These are phyloP conservation scores for Schizophyllum commune DNA, from an alignment of 1,284 basidiomycete species.

Conservation along the genomic window DNA sequence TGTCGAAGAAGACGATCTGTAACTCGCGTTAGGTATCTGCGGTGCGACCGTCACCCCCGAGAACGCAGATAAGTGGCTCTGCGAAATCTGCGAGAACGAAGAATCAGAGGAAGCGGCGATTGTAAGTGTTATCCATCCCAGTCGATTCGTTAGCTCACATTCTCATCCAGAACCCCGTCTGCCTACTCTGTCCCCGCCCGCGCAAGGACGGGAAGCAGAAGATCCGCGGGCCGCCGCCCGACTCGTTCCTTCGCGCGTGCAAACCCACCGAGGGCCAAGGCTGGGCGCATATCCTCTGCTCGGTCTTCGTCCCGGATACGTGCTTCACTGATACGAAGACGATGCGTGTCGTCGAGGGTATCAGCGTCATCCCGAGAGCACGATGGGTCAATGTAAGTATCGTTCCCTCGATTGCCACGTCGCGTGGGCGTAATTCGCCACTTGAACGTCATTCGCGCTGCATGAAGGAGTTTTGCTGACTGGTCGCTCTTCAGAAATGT, in stretches of 20 bases:
- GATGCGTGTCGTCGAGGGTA: slow-evolving; percentile 80
- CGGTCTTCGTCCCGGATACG: slow-evolving; percentile 82
- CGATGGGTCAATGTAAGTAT: slow-evolving; percentile 56
- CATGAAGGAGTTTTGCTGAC: background rate
- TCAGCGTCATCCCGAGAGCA: slow-evolving; percentile 62
- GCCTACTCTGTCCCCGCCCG: slow-evolving; percentile 64
- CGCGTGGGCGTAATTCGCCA: background rate
- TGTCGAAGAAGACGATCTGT: background rate
- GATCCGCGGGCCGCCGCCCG: slow-evolving; percentile 30
- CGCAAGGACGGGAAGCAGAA: slow-evolving; percentile 30
- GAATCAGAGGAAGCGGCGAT: slow-evolving; percentile 70
- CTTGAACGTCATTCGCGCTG: too few species aligned
- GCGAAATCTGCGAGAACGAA: slow-evolving; percentile 80
- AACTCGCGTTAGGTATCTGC: slow-evolving; percentile 39
- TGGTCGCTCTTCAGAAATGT: slow-evolving; percentile 35
- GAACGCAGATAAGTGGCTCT: slow-evolving; percentile 67
- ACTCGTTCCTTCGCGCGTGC: slow-evolving; percentile 74
- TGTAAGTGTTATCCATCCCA: slow-evolving; percentile 32
- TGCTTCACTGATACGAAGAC: slow-evolving; percentile 67
- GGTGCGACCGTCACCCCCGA: slow-evolving; percentile 62
- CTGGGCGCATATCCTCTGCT: slow-evolving; percentile 89
- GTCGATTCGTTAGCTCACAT: background rate
- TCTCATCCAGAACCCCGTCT: slow-evolving; percentile 52
- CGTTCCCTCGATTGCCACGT: background rate
- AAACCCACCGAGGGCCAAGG: slow-evolving; percentile 93